These are phyloP conservation scores for Lepraria neglecta DNA, from an alignment of 495 filamentous ascomycete species.

Conservation along the genomic window DNA sequence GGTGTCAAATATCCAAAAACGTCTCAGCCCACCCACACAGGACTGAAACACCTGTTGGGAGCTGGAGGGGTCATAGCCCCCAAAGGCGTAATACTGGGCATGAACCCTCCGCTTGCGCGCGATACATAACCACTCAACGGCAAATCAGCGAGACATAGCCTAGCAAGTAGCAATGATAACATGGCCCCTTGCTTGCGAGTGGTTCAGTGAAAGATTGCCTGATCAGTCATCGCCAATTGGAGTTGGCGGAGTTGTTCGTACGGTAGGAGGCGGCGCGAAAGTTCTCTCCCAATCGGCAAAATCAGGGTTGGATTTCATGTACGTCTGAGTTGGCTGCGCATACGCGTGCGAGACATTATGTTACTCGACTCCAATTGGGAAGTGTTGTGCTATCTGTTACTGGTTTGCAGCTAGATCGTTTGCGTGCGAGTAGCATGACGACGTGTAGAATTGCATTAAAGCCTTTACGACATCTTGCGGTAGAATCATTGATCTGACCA, in stretches of 20 bases:
- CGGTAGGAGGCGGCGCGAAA: conserved; percentile 1
- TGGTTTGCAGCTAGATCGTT: not conserved
- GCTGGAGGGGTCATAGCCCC: conserved; percentile 11
- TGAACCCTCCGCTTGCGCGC: conserved; percentile 2
- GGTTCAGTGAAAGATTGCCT: not conserved
- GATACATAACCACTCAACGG: conserved; percentile 13
- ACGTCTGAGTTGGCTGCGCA: conserved; percentile 20
- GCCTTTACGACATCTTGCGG: too few relatives aligned
- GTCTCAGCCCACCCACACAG: not conserved
- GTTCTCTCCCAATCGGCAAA: not conserved
- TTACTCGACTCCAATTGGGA: not conserved
- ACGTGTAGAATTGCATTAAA: not conserved
- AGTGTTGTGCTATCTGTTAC: not conserved
- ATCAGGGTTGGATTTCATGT: conserved; percentile 10
- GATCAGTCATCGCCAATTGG: not conserved
- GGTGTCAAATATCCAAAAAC: not conserved
- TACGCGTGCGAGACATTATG: not conserved
- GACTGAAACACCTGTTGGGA: conserved; percentile 1
- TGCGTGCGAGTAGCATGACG: conserved; percentile 1
- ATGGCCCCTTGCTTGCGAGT: conserved; percentile 2
- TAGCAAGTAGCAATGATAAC: conserved; percentile 5
- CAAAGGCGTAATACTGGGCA: not conserved
- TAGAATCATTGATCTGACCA: conserved; percentile 1
- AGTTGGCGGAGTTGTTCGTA: conserved; percentile 10
- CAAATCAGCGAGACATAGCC: conserved; percentile 6